phyloP scores from a whole-genome alignment of 805 yeast genomes.

The Metschnikowia gruessii region DNA sequence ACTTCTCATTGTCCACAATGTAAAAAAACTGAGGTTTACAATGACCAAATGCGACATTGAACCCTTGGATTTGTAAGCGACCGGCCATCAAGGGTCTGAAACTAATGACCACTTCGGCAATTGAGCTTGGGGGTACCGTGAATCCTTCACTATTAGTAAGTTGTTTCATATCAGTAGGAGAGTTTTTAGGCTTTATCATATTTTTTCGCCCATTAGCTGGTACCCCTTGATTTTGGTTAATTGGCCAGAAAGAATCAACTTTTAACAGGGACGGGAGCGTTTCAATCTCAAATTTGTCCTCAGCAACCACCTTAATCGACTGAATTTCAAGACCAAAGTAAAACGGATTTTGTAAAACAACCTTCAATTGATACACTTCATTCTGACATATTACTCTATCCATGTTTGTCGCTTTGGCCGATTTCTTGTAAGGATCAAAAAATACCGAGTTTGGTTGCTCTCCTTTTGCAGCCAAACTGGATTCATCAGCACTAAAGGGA shows the following conservation, averaged over 20 bases:
- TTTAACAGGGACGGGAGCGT: conserved; percentile 16
- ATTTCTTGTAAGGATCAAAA: conserved; percentile 51
- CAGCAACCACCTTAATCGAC: conserved; percentile 42
- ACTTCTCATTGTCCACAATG: conserved; percentile 33
- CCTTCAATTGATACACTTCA: conserved; percentile 56
- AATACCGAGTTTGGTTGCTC: conserved; percentile 17
- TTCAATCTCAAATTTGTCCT: conserved; percentile 27
- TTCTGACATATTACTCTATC: conserved; percentile 40
- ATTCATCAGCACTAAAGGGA: conserved; percentile 5
- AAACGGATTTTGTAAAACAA: conserved; percentile 75
- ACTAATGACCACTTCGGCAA: conserved; percentile 40
- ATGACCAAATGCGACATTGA: conserved; percentile 48
- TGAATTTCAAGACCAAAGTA: conserved; percentile 65
- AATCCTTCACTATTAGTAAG: conserved; percentile 10
- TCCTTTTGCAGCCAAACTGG: not conserved
- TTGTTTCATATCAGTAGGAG: not conserved
- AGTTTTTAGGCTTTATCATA: not conserved
- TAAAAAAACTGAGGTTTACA: conserved; percentile 48
- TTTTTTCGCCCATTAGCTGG: conserved; percentile 4
- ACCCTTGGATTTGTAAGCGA: conserved; percentile 46
- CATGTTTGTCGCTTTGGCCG: conserved; percentile 40
- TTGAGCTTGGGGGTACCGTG: conserved; percentile 28
- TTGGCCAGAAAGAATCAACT: not conserved
- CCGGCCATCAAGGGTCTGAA: conserved; percentile 53
- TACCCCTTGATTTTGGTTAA: conserved; percentile 1